Evolutionary conservation across 192 early-diverging fungal species (phyloP), one percentile per base, ranked within the genome.

Genomic region (Backusella luteola): DNA sequence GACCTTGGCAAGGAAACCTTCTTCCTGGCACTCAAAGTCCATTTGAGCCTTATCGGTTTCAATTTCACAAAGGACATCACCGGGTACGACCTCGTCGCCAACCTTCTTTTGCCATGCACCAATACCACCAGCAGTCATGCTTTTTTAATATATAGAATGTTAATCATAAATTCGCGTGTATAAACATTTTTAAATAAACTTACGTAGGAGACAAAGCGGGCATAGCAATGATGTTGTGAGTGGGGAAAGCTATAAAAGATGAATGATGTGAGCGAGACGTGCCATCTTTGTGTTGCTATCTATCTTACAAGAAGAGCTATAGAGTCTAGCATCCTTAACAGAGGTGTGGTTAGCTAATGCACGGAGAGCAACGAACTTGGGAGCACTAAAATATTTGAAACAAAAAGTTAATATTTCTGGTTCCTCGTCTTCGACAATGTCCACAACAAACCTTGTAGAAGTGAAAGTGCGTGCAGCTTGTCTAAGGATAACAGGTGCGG

Each of bases 41-140:
- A 99, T 98, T 83, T 96, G 94, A 14, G 98, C 98, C 93, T 99
- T 99, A 82, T 99, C 98, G 34, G 98, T 99, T 83, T 99, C 98
- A 73, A 99, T 96, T 83, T 97, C 95, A 29, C 96, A 90, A 46
- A 99, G 84, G 42, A 97, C 91, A 83, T 99, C 98, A 52, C 98
- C 98, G 35, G 96, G 91, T 23, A 84, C 76, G 74, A 97, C 88
- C 71, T 90, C 84, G 81, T 99, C 98, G 35, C 98, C 97, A 74
- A 97, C 90, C 81, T 95, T 91, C 85, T 99, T 99, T 78, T 93
- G 88, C 96, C 96, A 99, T 68, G 84, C 81, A 42, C 95, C 96
- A 82, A 99, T 91, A 82, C 94, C 96, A 77, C 96, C 96, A 82
- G 90, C 88, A 52, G 96, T 96, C 98, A 99, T 99, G 67, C 80